Conservation (phyloP, 768 basidiomycete species). For the Symmetrospora coprosmae region DNA sequence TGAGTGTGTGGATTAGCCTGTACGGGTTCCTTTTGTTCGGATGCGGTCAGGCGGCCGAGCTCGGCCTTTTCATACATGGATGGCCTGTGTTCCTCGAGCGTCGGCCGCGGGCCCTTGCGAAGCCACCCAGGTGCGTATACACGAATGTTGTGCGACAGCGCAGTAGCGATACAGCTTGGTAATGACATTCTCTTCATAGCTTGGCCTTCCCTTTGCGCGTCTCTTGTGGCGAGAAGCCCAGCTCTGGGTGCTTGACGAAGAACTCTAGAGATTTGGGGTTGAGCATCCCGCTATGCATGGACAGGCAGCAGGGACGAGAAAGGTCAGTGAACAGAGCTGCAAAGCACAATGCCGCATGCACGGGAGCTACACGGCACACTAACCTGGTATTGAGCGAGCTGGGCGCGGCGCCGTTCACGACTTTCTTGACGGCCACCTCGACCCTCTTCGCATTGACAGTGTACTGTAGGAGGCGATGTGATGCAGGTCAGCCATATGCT, state of each 20-base stretch:
- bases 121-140: no score
- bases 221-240: no score
- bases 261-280: constrained; percentile 27
- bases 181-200: neutral
- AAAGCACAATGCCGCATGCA: neutral
- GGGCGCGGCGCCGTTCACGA: constrained; percentile 29
- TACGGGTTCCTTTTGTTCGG: no score
- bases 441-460: constrained; percentile 31
- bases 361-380: no score
- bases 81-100: no score
- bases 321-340: neutral
- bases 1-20: no score
- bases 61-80: no score
- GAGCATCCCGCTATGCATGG: constrained; percentile 15
- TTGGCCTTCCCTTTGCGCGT: neutral
- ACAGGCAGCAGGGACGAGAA: no score
- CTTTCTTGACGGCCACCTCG: constrained; percentile 28
- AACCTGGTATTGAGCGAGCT: constrained; percentile 25
- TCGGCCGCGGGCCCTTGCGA: no score
- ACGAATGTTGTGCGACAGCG: no score
- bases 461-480: constrained; percentile 14
- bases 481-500: neutral
- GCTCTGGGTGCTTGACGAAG: constrained; percentile 32
- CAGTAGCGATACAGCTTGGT: no score
- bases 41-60: no score